phyloP scores from a whole-genome alignment of 352 stramenopile species.

The Globisporangium radiosum region DNA sequence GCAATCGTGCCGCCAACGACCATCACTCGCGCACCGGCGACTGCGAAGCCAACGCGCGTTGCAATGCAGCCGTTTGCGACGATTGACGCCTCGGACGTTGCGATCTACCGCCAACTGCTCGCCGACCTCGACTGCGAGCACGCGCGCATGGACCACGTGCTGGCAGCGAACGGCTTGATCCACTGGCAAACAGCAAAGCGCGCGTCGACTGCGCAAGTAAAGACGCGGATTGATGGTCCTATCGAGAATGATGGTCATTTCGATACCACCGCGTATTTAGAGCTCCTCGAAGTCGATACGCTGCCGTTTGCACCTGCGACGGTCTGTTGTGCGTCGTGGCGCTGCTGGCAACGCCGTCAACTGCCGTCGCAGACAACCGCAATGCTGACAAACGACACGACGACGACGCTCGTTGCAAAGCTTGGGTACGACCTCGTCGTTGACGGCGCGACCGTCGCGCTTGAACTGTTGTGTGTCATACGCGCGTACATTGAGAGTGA shows the following conservation, averaged over 20 bases:
- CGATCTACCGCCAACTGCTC: neutral
- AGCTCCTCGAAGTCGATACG: slow-evolving; percentile 4
- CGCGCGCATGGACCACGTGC: slow-evolving; percentile 1
- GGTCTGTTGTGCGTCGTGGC: slow-evolving; percentile 5
- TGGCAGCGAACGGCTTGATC: slow-evolving; percentile 1
- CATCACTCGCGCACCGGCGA: no score
- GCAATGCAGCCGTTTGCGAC: neutral
- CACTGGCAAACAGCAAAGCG: slow-evolving; percentile 3
- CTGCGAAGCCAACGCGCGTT: neutral
- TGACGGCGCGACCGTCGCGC: slow-evolving; percentile 1
- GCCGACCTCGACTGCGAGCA: neutral
- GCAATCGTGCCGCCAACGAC: no score
- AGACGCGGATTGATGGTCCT: neutral
- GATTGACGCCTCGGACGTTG: neutral
- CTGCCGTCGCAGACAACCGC: neutral
- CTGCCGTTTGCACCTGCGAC: slow-evolving; percentile 5
- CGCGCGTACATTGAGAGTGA: slow-evolving; percentile 1
- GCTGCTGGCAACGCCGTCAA: slow-evolving; percentile 5
- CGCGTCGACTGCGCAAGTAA: slow-evolving; percentile 4
- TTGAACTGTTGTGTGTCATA: slow-evolving; percentile 1
- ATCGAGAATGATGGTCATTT: no score
- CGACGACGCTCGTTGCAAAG: neutral
- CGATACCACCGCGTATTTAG: neutral
- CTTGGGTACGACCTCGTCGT: slow-evolving; percentile 2
- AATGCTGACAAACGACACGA: no score